phyloP scores from a whole-genome alignment of 75 land plant species.

The Cryptomeria japonica region DNA sequence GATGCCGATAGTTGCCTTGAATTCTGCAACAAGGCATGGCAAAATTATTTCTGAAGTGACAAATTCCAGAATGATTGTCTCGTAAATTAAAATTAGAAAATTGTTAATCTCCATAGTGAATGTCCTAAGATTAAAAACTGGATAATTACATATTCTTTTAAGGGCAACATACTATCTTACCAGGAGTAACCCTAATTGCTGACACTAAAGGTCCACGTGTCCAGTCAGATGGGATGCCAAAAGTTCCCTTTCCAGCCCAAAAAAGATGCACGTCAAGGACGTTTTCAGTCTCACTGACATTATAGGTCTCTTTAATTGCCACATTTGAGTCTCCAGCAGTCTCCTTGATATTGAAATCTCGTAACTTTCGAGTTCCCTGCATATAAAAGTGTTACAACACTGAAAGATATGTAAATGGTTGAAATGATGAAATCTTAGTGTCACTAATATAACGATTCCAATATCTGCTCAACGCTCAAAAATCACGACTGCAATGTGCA shows the following conservation, averaged over 20 bases:
- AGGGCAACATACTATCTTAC: slow-evolving; percentile 10
- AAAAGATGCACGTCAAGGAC: slow-evolving; percentile 19
- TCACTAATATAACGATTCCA: background rate
- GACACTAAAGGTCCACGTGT: slow-evolving; percentile 23
- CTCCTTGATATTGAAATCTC: slow-evolving; percentile 21
- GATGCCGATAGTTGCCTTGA: background rate
- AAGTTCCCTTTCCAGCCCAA: slow-evolving; percentile 27
- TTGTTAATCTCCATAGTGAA: background rate
- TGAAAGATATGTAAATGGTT: background rate
- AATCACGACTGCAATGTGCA: background rate
- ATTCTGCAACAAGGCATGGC: background rate
- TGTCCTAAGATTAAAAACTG: background rate
- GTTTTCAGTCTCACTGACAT: slow-evolving; percentile 8
- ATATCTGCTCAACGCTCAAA: background rate
- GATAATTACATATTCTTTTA: background rate
- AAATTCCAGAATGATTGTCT: background rate
- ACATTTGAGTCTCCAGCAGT: background rate
- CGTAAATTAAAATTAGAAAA: background rate
- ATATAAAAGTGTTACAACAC: background rate
- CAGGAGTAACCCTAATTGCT: slow-evolving; percentile 19
- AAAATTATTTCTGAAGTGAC: background rate
- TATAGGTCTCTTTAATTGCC: background rate
- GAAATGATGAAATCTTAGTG: background rate
- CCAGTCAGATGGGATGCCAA: slow-evolving; percentile 12
- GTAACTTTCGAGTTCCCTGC: slow-evolving; percentile 15